Base-by-base conservation (phyloP, 129 eudicot species). In the Ambrosia artemisiifolia region DNA sequence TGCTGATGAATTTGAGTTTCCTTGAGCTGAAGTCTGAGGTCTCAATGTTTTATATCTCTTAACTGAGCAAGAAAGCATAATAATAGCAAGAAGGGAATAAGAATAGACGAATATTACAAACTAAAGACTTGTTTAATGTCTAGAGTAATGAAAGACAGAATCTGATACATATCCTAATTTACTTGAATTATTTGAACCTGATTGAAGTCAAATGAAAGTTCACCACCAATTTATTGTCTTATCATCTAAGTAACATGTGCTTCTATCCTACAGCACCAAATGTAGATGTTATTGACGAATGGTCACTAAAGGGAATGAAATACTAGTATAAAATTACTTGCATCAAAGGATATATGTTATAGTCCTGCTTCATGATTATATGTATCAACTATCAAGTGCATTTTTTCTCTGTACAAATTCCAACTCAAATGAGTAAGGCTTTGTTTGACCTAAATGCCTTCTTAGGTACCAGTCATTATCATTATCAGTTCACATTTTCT, bases 21-120 rank as follows among this genome's bases (percentile, higher is more conserved):
- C 90, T 79, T 82, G 90, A 42, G 82, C 80, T 44, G 88, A 75
- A 76, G 79, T 74, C 77, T 65, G 82, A 57, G 88, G 85, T 80
- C 88, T 84, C 83, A 90, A 84, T 38, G 96, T 80, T 78, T 90
- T 90, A 74, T 84, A 82, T 80, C 87, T 84, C 73, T 81, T 90
- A 65, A 81, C 96, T 90, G 84, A 73, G 47, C 67, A 75, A 50
- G 63, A 75, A 32, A 69, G 30, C 69, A 75, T 46, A 51, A 36
- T 24, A 60, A 69, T 33, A 48, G 50, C 34, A 12, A 48, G 76
- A 61, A n/a, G 47, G 44, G 17, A 69, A 69, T 11, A 48, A 32
- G 32, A 46, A n/a, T n/a, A n/a, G n/a, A n/a, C n/a, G n/a, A n/a
- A 20, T 35, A 61, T 14, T 33, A 40, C 30, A 76, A 18, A 16